These are phyloP conservation scores for Yamadazyma mexicana DNA, from an alignment of 1,139 yeast species.

Conservation along the genomic window DNA sequence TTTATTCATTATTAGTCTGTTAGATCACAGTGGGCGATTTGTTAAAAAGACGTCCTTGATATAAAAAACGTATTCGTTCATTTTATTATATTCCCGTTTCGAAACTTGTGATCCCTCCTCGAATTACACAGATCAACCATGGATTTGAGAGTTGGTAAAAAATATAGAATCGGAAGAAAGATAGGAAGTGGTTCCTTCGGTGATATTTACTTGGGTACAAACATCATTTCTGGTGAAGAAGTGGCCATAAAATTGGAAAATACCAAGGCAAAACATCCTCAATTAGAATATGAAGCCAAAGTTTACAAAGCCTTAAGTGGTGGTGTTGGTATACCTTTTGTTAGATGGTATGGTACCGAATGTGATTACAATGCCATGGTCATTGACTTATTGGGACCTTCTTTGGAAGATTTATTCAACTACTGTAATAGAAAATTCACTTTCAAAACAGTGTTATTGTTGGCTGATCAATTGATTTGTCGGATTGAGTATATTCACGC, in stretches of 20 bases:
- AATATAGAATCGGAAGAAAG: slow-evolving; percentile 91
- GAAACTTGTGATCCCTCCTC: neutral
- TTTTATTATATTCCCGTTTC: neutral
- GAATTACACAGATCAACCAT: slow-evolving; percentile 16
- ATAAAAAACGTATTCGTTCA: too few species aligned
- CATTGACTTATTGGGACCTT: slow-evolving; percentile 92
- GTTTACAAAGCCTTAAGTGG: slow-evolving; percentile 94
- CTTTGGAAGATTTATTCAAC: slow-evolving; percentile 91
- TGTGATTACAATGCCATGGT: slow-evolving; percentile 97
- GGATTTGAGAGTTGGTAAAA: slow-evolving; percentile 93
- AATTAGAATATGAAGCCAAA: slow-evolving; percentile 92
- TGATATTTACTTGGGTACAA: slow-evolving; percentile 90
- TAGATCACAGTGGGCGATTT: neutral
- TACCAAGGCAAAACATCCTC: slow-evolving; percentile 91
- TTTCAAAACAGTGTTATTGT: slow-evolving; percentile 84
- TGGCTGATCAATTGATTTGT: slow-evolving; percentile 93
- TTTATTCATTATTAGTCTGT: too few species aligned
- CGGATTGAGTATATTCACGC: slow-evolving; percentile 96
- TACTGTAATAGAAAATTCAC: slow-evolving; percentile 93
- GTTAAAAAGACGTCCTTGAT: neutral
- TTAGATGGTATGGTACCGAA: slow-evolving; percentile 96
- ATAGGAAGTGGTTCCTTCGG: slow-evolving; percentile 98
- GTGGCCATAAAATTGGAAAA: slow-evolving; percentile 95
- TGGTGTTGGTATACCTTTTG: slow-evolving; percentile 96
- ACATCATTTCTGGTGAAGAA: slow-evolving; percentile 93